Base-by-base conservation (phyloP, 2,329 filamentous ascomycete species). In the Neonectria faginata region DNA sequence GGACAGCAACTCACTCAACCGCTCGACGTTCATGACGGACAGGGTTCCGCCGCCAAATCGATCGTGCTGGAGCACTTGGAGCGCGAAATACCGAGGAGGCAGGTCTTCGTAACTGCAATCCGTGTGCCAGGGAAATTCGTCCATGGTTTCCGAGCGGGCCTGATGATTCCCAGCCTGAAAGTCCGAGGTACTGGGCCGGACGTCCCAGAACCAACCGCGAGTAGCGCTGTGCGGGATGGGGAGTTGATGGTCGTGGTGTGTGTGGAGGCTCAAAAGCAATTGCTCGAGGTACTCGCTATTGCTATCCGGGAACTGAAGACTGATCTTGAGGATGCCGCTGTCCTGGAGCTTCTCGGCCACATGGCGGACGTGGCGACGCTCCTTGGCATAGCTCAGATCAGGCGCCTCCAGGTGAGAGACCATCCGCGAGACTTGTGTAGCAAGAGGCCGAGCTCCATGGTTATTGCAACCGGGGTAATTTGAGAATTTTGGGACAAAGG, bases 171-270 rank as follows among this genome's bases (percentile, higher is more conserved):
- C 68, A 41, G 74, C 71, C 47, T 80, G 76, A 52, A 75, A 77
- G 25, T 29, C 72, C 12, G 48, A 60, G 10, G 60, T 50, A 44
- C 66, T 74, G 3, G 79, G 81, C 1, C 77, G 76, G 3, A 82
- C 74, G 48, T 82, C 80, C 80, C 81, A 83, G 65, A 82, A 82
- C 80, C 80, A 82, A 4, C 80, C 80, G 4, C 76, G 74, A 0
- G 70, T 75, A 1, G 80, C 79, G 62, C 79, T 82, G 64, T 83
- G 80, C 0, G 75, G 64, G 18, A 82, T 80, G 3, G 81, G 81
- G 0, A 82, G 73, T 2, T 68, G 69, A 52, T 82, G 81, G 0
- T 73, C 72, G 25, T 79, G 74, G 10, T 75, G 12, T 5, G 66
- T 47, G 60, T 82, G 72, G 1, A 82, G 76, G 18, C 70, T 75